Percentiles rank a stretch among this genome's conserved stretches.
Conservation (phyloP, 495 filamentous ascomycete genomes). For the Rusavskia elegans region DNA sequence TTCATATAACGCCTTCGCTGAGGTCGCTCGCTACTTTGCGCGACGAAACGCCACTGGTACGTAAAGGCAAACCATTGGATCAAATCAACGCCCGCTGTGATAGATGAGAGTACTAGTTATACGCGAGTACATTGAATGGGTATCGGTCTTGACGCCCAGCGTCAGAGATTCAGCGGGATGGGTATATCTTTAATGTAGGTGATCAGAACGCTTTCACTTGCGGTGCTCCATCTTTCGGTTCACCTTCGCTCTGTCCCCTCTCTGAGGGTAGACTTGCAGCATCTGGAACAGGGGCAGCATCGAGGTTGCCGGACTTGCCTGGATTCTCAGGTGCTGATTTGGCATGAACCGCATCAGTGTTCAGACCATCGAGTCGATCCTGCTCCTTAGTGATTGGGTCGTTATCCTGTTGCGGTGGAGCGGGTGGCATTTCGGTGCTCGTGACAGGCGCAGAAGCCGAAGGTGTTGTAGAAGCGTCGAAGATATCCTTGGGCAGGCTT, state of each 20-base stretch:
- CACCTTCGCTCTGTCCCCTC: neutral
- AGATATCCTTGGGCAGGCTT: conserved; percentile 9
- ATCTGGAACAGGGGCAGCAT: neutral
- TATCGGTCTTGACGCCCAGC: neutral
- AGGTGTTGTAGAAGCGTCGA: conserved; percentile 8
- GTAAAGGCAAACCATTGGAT: neutral
- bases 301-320: conserved; percentile 7
- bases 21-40: neutral
- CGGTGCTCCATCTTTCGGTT: too few species aligned
- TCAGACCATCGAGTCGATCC: conserved; percentile 10
- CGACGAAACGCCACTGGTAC: neutral
- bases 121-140: neutral
- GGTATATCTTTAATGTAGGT: too few species aligned
- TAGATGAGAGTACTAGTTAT: neutral
- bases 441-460: conserved; percentile 7
- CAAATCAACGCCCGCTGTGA: neutral
- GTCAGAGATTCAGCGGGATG: neutral
- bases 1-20: too few species aligned
- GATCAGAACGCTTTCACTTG: too few species aligned
- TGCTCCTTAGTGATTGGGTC: conserved; percentile 8
- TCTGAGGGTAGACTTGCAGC: neutral
- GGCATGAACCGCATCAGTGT: conserved; percentile 13
- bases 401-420: conserved; percentile 8
- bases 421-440: conserved; percentile 1
- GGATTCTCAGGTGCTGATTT: conserved; percentile 4